Evolutionary conservation across 768 basidiomycete species (phyloP), one percentile per base, ranked within the genome.

Genomic region (Macrocybe gigantea): DNA sequence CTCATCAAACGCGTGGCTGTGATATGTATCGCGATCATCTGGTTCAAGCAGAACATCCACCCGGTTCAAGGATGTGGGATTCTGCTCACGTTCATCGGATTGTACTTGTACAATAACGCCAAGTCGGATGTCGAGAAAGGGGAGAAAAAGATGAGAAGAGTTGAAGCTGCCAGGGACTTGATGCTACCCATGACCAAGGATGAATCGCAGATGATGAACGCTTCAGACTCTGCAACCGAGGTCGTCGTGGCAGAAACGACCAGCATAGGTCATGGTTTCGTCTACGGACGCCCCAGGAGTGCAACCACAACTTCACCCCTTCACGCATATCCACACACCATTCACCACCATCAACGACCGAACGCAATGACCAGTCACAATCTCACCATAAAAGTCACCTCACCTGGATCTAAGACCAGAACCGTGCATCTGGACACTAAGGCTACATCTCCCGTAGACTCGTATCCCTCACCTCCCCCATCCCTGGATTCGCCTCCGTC

Each of bases 1-100:
- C 82, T 99, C 59, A 82, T 97, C 71, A 99, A 99, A 67, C 92
- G 96, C 22, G 93, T 99, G 47, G 93, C 85, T 40, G 96, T 99
- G 59, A 99, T 99, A 60, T 94, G 93, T 70, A 88, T 97, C 57
- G 96, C 96, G 13, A 89, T 99, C 61, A 73, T 93, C 44, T 99
- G 95, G 95, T 98, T 97, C 71, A 83, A 78, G 48, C 95, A 97
- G 69, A 62, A 74, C 33, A 80, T 97, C 12, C 87, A 94, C 51
- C 80, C 78, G 7, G 59, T 96, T 13, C 93, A 97, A 66, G 93
- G 78, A 4, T 60, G 88, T 42, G 96, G 96, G n/a, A 99, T 99
- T 59, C 71, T 71, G 13, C 62, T 96, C 69, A 96, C 96, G 0
- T 97, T 93, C 55, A 66, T 78, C 11, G 96, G 96, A 0, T 71